These are phyloP conservation scores for Boletus tomentosulus DNA, from an alignment of 768 basidiomycete genomes.

Conservation along the genomic window DNA sequence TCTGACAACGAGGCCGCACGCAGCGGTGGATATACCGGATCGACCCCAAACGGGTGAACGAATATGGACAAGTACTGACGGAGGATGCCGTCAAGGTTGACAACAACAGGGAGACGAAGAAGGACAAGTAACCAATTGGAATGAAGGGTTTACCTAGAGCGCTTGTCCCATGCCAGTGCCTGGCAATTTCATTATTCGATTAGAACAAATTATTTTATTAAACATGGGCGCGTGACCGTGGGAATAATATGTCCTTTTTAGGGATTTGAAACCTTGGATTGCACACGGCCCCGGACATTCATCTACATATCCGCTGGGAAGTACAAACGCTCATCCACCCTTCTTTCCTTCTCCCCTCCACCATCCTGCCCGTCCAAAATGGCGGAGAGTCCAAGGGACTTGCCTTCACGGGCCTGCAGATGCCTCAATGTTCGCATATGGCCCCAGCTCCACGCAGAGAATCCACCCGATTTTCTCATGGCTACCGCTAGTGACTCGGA, in stretches of 20 bases:
- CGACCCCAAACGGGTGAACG: constrained; percentile 92
- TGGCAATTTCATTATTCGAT: neutral
- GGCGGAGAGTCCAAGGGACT: constrained; percentile 19
- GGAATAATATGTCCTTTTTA: constrained; percentile 18
- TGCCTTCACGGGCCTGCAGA: constrained; percentile 49
- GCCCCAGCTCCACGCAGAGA: constrained; percentile 24
- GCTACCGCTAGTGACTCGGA: constrained; percentile 27
- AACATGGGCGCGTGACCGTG: constrained; percentile 21
- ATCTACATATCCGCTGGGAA: constrained; percentile 25
- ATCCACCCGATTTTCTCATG: constrained; percentile 37
- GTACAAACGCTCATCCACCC: constrained; percentile 11
- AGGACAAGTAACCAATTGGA: constrained; percentile 40
- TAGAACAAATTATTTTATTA: neutral
- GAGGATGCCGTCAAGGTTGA: constrained; percentile 41
- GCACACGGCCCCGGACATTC: constrained; percentile 32
- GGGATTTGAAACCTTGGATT: constrained; percentile 21
- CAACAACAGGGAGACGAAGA: constrained; percentile 49
- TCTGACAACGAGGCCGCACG: constrained; percentile 16
- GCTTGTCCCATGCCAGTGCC: neutral
- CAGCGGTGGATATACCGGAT: constrained; percentile 97
- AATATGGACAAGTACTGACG: constrained; percentile 84
- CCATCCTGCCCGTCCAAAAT: constrained; percentile 17
- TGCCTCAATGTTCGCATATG: constrained; percentile 69
- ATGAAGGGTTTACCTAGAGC: neutral
- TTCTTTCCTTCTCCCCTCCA: constrained; percentile 17